Evolutionary conservation across 2,329 filamentous ascomycete species (phyloP).

Genomic region (Monosporascus sp.): DNA sequence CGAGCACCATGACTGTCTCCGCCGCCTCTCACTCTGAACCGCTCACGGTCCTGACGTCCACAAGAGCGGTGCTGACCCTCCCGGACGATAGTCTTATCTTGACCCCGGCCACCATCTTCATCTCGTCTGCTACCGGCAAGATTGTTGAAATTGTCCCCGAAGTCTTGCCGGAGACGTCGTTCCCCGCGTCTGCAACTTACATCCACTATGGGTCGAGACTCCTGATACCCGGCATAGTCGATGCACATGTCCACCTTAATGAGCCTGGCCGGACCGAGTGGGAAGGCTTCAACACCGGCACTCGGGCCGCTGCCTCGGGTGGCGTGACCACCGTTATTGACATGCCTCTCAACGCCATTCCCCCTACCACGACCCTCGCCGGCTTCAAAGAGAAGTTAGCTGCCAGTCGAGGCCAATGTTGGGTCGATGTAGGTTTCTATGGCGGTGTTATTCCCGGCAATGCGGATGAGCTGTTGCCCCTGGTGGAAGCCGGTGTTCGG

Average conservation of each 20-base stretch:
- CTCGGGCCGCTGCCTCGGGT: constrained; percentile 86
- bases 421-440: constrained; percentile 99
- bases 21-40: constrained; percentile 23
- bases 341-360: constrained; percentile 97
- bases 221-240: constrained; percentile 84
- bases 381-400: constrained; percentile 80
- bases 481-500: constrained; percentile 80
- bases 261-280: constrained; percentile 96
- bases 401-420: constrained; percentile 82
- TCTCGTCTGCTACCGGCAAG: constrained; percentile 76
- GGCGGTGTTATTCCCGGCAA: constrained; percentile 93
- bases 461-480: constrained; percentile 65
- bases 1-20: constrained; percentile 16
- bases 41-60: constrained; percentile 75
- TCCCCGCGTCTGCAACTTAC: constrained; percentile 69
- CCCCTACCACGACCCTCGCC: constrained; percentile 83
- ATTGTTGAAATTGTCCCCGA: constrained; percentile 70
- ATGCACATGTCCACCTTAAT: constrained; percentile 96
- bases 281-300: constrained; percentile 97
- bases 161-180: constrained; percentile 68
- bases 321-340: constrained; percentile 96
- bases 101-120: constrained; percentile 75
- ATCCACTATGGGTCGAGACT: constrained; percentile 79
- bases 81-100: constrained; percentile 56
- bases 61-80: constrained; percentile 73